These are phyloP conservation scores for Cutaneotrichosporon dermatis DNA, from an alignment of 1,284 basidiomycete genomes.

Conservation along the genomic window DNA sequence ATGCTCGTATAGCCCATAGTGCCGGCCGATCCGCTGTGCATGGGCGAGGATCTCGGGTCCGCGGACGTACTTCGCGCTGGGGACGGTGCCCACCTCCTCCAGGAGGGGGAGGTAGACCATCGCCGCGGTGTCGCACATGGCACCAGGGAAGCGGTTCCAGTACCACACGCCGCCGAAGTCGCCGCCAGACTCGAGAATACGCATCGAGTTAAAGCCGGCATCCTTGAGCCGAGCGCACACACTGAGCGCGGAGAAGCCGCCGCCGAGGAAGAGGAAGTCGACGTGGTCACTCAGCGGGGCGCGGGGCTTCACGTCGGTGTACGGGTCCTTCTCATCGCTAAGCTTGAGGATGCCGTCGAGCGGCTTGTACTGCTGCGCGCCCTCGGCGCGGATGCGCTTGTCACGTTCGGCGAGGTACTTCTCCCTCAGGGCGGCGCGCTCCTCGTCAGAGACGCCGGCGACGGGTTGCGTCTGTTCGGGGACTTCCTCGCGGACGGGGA, in stretches of 20 bases:
- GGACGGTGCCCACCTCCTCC: conserved; percentile 13
- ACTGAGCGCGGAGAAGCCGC: conserved; percentile 14
- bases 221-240: conserved; percentile 15
- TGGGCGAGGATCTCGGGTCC: conserved; percentile 18
- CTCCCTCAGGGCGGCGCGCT: conserved; percentile 8
- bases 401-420: conserved; percentile 14
- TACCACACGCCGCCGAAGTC: conserved; percentile 22
- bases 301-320: conserved; percentile 10
- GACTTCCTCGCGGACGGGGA: too few relatives aligned
- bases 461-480: not conserved
- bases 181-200: conserved; percentile 16
- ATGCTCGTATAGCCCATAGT: conserved; percentile 13
- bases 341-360: conserved; percentile 4
- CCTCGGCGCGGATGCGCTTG: conserved; percentile 12
- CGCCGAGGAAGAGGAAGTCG: conserved; percentile 13
- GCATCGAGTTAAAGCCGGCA: conserved; percentile 6
- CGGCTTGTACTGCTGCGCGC: conserved; percentile 6
- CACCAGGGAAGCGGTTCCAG: conserved; percentile 22
- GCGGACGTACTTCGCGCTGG: conserved; percentile 12
- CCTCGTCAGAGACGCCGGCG: conserved; percentile 3
- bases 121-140: conserved; percentile 20
- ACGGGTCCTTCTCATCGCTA: conserved; percentile 13
- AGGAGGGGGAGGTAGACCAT: conserved; percentile 17
- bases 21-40: conserved; percentile 11
- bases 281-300: conserved; percentile 17